Percentiles rank a stretch among this genome's conserved stretches.
phyloP scores from a whole-genome alignment of 257 asterid species.

The Plantago major region DNA sequence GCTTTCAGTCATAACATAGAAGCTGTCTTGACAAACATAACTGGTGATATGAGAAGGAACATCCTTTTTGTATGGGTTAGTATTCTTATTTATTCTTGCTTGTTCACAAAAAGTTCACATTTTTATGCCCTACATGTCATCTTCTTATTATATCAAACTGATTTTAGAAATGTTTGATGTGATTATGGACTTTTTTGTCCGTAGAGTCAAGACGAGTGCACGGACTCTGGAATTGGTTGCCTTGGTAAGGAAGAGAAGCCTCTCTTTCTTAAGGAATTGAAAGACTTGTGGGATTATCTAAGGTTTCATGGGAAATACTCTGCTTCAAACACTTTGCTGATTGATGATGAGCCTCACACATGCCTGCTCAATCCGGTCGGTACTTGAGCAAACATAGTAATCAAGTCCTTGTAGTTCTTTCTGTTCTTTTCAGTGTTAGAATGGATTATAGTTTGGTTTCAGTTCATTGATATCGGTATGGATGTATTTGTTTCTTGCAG shows the following conservation, averaged over 20 bases:
- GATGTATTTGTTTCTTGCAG: constrained; percentile 22
- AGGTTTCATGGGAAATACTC: constrained; percentile 30
- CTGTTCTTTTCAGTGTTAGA: too few relatives aligned
- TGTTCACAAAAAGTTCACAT: too few relatives aligned
- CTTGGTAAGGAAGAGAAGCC: constrained; percentile 36
- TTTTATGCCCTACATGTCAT: too few relatives aligned
- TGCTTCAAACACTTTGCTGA: constrained; percentile 41
- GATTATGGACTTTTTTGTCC: not conserved
- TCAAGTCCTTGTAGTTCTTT: too few relatives aligned
- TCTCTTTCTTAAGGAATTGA: constrained; percentile 42
- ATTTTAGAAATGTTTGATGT: too few relatives aligned
- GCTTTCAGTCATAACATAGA: too few relatives aligned
- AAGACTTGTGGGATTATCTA: constrained; percentile 35
- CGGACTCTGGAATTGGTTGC: constrained; percentile 33
- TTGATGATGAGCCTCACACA: constrained; percentile 52
- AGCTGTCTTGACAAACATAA: too few relatives aligned
- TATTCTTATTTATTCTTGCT: too few relatives aligned
- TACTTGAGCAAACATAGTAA: too few relatives aligned
- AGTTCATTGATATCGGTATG: not conserved
- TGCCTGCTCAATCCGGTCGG: constrained; percentile 46
- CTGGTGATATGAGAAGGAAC: too few relatives aligned
- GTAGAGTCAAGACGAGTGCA: constrained; percentile 53
- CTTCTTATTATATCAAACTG: too few relatives aligned
- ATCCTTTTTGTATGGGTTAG: too few relatives aligned
- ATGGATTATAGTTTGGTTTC: not conserved